Conservation (phyloP, 2,329 filamentous ascomycete species). For the Huntiella abstrusa region DNA sequence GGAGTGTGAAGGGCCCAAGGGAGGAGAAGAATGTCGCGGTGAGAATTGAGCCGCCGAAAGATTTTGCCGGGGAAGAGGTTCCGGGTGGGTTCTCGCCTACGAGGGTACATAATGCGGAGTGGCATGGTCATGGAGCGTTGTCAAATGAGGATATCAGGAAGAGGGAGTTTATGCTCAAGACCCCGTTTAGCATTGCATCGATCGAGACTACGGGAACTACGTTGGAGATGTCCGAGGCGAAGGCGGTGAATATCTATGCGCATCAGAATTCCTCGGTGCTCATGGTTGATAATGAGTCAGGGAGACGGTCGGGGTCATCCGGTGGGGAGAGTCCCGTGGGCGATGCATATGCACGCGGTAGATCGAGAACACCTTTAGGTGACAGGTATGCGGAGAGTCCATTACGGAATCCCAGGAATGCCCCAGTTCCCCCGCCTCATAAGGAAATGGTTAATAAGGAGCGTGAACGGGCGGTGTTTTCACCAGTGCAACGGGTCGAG, state of each 20-base stretch:
- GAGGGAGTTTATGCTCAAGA: constrained; percentile 10
- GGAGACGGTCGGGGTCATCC: constrained; percentile 28
- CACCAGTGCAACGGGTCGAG: not conserved
- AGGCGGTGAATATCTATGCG: constrained; percentile 41
- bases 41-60: no score
- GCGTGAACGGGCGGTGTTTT: no score
- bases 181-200: constrained; percentile 42
- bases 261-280: constrained; percentile 47
- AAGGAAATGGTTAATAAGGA: no score
- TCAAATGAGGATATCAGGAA: constrained; percentile 6
- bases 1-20: no score
- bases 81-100: no score
- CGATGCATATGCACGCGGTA: constrained; percentile 1
- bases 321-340: not conserved
- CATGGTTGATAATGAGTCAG: constrained; percentile 35
- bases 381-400: constrained; percentile 17
- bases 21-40: no score
- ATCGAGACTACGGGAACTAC: constrained; percentile 44
- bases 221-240: constrained; percentile 41
- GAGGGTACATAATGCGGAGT: not conserved
- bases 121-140: not conserved
- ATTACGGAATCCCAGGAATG: constrained; percentile 40
- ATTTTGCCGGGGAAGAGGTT: no score
- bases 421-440: constrained; percentile 29
- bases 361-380: constrained; percentile 2